Evolutionary conservation across 108 stramenopile species (phyloP).

Genomic region (Cylindrotheca fusiformis): DNA sequence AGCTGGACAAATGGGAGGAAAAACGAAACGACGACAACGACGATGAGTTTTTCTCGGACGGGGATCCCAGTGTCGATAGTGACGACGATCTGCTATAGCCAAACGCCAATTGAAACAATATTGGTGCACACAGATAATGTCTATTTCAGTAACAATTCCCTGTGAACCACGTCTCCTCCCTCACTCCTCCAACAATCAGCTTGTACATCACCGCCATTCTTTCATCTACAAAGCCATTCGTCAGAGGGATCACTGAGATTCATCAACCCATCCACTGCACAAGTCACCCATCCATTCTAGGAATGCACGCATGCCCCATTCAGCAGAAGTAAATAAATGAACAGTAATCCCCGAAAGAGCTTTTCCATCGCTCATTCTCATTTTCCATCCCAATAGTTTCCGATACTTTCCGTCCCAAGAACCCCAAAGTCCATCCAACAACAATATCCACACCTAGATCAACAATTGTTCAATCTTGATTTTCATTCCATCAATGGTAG

Average conservation of each 20-base stretch:
- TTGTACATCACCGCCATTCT: neutral
- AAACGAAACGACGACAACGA: conserved; percentile 18
- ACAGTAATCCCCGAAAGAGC: conserved; percentile 60
- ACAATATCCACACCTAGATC: conserved; percentile 65
- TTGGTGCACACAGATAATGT: neutral
- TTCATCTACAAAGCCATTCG: neutral
- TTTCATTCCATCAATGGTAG: conserved; percentile 95
- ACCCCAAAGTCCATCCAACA: neutral
- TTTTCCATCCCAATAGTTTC: neutral
- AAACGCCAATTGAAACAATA: conserved; percentile 2
- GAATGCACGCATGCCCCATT: neutral
- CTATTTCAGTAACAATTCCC: conserved; percentile 26
- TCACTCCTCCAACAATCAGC: conserved; percentile 42
- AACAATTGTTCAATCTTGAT: conserved; percentile 99
- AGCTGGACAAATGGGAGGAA: conserved; percentile 17
- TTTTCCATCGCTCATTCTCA: conserved; percentile 23
- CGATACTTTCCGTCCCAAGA: too few species aligned
- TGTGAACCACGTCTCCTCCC: conserved; percentile 57
- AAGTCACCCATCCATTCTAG: neutral
- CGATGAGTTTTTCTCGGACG: conserved; percentile 22
- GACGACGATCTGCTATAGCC: conserved; percentile 47
- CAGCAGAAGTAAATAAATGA: conserved; percentile 38
- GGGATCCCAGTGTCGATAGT: conserved; percentile 14
- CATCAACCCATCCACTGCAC: conserved; percentile 59
- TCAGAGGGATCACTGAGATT: conserved; percentile 71